Conservation (phyloP, 306 rosid species). For the Quercus variabilis region DNA sequence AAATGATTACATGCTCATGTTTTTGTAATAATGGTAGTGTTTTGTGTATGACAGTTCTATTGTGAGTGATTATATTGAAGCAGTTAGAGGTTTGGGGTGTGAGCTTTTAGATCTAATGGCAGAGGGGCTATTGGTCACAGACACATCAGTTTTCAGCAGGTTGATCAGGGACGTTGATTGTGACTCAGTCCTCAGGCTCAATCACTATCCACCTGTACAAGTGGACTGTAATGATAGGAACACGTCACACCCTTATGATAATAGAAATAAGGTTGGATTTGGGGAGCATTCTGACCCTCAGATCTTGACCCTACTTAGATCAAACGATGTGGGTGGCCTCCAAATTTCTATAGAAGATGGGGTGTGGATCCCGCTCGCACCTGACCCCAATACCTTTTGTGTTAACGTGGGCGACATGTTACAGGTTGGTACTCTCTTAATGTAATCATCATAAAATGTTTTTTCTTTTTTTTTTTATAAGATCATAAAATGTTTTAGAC, state of each 20-base stretch:
- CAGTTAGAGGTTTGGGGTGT: conserved; percentile 56
- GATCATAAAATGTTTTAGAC: neutral
- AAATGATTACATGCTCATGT: no score
- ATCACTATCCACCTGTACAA: conserved; percentile 66
- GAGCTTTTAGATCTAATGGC: conserved; percentile 70
- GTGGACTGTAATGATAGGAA: conserved; percentile 8
- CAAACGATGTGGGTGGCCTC: conserved; percentile 80
- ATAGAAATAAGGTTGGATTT: conserved; percentile 38
- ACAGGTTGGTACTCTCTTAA: conserved; percentile 37
- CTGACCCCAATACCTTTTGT: conserved; percentile 69
- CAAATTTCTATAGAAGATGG: conserved; percentile 59
- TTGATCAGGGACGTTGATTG: conserved; percentile 52
- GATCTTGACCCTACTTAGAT: conserved; percentile 67
- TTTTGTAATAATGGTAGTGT: no score
- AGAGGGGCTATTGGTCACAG: conserved; percentile 59
- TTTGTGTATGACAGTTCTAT: conserved; percentile 43
- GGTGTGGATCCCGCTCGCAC: conserved; percentile 65
- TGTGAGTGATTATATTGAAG: conserved; percentile 47
- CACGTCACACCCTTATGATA: conserved; percentile 21
- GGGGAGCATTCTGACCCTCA: conserved; percentile 96
- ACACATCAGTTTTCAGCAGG: conserved; percentile 49
- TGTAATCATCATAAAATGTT: neutral
- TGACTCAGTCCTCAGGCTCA: conserved; percentile 74
- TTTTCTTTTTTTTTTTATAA: no score
- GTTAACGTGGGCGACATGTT: conserved; percentile 79